Conservation (phyloP, 2,329 filamentous ascomycete species). For the Fusarium ramigenum region DNA sequence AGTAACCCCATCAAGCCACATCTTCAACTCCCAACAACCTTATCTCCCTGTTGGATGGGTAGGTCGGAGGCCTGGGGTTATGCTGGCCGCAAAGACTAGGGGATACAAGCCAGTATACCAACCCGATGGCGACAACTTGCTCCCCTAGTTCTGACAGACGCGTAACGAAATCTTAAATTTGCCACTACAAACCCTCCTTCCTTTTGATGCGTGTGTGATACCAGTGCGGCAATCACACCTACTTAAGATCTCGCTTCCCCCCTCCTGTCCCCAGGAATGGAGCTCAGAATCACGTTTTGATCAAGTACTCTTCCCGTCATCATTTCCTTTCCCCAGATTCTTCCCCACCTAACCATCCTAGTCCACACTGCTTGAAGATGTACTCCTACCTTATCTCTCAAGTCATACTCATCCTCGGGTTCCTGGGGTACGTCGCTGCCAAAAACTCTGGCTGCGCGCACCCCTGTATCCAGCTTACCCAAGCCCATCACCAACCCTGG, state of each 20-base stretch:
- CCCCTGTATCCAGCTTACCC: neutral
- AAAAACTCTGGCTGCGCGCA: neutral
- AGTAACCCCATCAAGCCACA: neutral
- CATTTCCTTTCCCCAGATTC: neutral
- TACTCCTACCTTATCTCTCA: neutral
- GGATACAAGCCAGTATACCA: no score
- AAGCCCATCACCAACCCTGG: neutral
- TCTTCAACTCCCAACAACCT: accelerated
- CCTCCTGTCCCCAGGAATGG: neutral
- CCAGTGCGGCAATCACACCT: accelerated
- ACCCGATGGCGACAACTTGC: accelerated
- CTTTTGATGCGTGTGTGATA: neutral
- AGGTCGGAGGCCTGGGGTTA: no score
- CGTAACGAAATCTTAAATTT: neutral
- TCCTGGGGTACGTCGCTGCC: neutral
- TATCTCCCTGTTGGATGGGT: no score
- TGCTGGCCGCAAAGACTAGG: no score
- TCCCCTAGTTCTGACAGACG: neutral
- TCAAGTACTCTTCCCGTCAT: neutral
- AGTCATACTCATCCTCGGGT: neutral
- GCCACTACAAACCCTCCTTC: no score
- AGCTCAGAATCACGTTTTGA: accelerated
- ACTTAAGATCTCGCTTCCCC: neutral
- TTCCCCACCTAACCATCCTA: accelerated
- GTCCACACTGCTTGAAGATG: neutral